These are phyloP conservation scores for Catunica adiposa DNA, from an alignment of 2,329 filamentous ascomycete genomes.

Conservation along the genomic window DNA sequence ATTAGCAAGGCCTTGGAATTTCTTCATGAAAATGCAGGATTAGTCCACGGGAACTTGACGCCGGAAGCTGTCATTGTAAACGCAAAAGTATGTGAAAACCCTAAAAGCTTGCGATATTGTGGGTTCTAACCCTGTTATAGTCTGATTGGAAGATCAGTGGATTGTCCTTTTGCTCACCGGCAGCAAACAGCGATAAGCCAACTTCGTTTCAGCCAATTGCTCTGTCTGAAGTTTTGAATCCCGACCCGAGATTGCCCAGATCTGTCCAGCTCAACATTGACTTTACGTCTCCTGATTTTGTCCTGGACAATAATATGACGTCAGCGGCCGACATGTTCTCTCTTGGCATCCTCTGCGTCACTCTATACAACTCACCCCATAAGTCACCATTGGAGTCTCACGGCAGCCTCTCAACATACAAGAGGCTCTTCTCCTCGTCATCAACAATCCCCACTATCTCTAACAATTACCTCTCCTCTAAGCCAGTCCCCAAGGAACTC, in stretches of 20 bases:
- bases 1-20: slow-evolving; percentile 91
- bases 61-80: slow-evolving; percentile 91
- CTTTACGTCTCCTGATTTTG: slow-evolving; percentile 87
- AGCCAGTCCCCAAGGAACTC: slow-evolving; percentile 65
- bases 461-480: slow-evolving; percentile 74
- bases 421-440: slow-evolving; percentile 62
- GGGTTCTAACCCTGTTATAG: slow-evolving; percentile 24
- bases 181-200: slow-evolving; percentile 55
- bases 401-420: slow-evolving; percentile 68
- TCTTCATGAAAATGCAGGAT: slow-evolving; percentile 79
- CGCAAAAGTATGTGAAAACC: slow-evolving; percentile 48
- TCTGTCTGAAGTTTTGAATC: slow-evolving; percentile 67
- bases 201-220: slow-evolving; percentile 66
- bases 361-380: slow-evolving; percentile 91
- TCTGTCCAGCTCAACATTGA: slow-evolving; percentile 81
- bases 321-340: slow-evolving; percentile 84
- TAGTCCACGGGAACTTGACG: slow-evolving; percentile 88
- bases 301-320: slow-evolving; percentile 77
- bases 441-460: slow-evolving; percentile 59
- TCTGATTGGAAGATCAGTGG: slow-evolving; percentile 98
- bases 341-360: slow-evolving; percentile 70
- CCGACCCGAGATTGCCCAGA: slow-evolving; percentile 67
- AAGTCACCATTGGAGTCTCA: slow-evolving; percentile 69
- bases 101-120: not conserved
- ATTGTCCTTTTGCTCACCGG: slow-evolving; percentile 73